Evolutionary conservation across 2,329 filamentous ascomycete genomes (phyloP), one percentile per base, ranked within the genome.

Genomic region (Aspergillus pseudoviridinutans): DNA sequence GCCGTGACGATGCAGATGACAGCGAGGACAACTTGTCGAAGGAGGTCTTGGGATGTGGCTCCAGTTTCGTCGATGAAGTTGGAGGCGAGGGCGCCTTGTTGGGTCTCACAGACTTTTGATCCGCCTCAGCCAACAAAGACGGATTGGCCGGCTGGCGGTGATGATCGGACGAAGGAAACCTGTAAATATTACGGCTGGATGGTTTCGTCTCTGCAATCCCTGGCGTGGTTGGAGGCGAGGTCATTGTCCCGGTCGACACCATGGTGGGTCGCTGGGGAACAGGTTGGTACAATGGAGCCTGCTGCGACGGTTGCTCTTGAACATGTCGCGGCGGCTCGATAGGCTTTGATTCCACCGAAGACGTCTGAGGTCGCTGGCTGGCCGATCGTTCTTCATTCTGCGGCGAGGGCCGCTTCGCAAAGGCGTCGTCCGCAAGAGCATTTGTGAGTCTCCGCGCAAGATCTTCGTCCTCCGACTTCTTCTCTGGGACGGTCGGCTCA

Each of bases 361-460:
- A 64, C 10, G 65, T 52, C 35, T 69, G 66, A 8, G 68, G 61
- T 50, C 62, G 68, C 51, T 64, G 66, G 35, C 63, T 64, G 5
- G 60, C 58, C 14, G 61, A 41, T n/a, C 64, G 66, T 56, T 67
- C 74, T 61, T 64, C 66, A 59, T 65, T 62, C 56, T 69, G 70
- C 28, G 71, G 66, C 7, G 70, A 64, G 9, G 74, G 62, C 41
- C 71, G 78, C 35, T 80, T 76, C 17, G 82, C 85, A 74, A 97
- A 97, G 0, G 88, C 91, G 69, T 96, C 88, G 67, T 97, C 92
- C 3, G 90, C 91, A 51, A 96, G 77, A 42, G 88, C 88, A 68
- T 92, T 86, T 0, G 88, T 85, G 8, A 94, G 84, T 59, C 85
- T 82, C 67, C 89, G 84, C 32, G 82, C 85, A 17, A 91, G 73